Percentiles rank a stretch among this genome's conserved stretches.
These are phyloP conservation scores for Taxillus chinensis DNA, from an alignment of 164 flowering plant species.

Conservation along the genomic window DNA sequence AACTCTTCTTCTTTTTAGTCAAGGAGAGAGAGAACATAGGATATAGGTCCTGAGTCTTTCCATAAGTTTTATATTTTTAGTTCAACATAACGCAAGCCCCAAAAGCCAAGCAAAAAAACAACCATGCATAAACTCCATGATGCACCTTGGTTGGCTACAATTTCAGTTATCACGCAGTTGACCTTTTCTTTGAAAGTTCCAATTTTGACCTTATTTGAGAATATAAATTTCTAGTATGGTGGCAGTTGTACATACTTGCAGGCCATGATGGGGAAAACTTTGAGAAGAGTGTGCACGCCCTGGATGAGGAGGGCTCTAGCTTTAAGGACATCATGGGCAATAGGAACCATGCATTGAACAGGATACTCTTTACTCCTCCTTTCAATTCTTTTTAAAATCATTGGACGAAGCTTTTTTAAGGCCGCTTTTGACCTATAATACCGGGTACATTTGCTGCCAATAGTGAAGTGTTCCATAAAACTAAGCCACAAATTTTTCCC, in stretches of 20 bases:
- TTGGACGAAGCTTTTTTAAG: constrained; percentile 56
- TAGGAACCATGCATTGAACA: constrained; percentile 47
- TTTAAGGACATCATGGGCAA: constrained; percentile 56
- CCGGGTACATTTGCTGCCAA: constrained; percentile 12
- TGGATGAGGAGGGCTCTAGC: constrained; percentile 39
- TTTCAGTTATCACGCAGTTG: no score
- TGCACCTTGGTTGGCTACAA: no score
- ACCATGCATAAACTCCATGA: no score
- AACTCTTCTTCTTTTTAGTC: neutral
- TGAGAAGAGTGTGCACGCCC: constrained; percentile 62
- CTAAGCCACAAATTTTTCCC: constrained; percentile 15
- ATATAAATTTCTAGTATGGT: no score
- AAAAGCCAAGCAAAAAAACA: no score
- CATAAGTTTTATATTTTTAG: no score
- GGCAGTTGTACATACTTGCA: constrained; percentile 59
- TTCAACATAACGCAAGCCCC: no score
- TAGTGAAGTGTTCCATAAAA: constrained; percentile 9
- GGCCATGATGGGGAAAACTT: constrained; percentile 41
- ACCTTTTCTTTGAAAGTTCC: no score
- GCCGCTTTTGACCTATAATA: constrained; percentile 34
- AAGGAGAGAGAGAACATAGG: neutral
- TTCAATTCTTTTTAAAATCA: constrained; percentile 66
- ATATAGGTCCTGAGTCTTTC: no score
- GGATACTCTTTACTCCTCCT: constrained; percentile 59
- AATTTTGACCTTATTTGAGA: no score